Base-by-base conservation (phyloP, 139 green algal species). In the Mesostigma viride region DNA sequence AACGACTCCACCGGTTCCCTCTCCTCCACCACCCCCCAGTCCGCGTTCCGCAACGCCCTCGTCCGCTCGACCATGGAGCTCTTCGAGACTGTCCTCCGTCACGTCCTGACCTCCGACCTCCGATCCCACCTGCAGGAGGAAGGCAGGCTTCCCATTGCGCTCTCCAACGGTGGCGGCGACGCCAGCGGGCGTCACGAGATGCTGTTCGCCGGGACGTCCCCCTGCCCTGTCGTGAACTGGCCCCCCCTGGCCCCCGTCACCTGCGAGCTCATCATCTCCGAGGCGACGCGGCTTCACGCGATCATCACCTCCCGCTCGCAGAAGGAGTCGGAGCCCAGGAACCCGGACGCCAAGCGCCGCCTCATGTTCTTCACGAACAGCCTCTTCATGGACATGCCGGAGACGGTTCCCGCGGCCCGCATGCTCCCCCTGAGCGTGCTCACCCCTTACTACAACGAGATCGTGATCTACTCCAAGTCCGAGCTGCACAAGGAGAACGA, bases 401-500 rank as follows among this genome's bases (percentile, higher is more conserved):
- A 11, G 22, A 45, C 70, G 2, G 66, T 66, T 1, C 2, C 44
- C n/a, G 65, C 72, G 35, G n/a, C 34, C n/a, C n/a, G 24, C 26
- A 76, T 76, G 70, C 65, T 68, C n/a, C 26, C 70, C 4, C 75
- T 76, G 45, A 85, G 74, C 76, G 81, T 82, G 35, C 69, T 94
- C 34, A 88, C 84, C 6, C 86, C 84, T 1, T 76, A 89, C 71
- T 89, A 83, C 60, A 69, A 77, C 40, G 84, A 90, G 81, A 83
- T 88, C 32, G 83, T 90, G 33, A 63, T 87, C 8, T 90, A 87
- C 74, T 8, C 28, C 28, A 64, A 61, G 27, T 35, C 57, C 28
- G 58, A 78, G 35, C 51, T 68, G 26, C 14, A 34, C 8, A 62
- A 62, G 26, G 53, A 62, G 53, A 62, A 62, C 53, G 26, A 34